Evolutionary conservation across 441 rosid genomes (phyloP), one percentile per base, ranked within the genome.

Genomic region (Pelargonium citronellum): DNA sequence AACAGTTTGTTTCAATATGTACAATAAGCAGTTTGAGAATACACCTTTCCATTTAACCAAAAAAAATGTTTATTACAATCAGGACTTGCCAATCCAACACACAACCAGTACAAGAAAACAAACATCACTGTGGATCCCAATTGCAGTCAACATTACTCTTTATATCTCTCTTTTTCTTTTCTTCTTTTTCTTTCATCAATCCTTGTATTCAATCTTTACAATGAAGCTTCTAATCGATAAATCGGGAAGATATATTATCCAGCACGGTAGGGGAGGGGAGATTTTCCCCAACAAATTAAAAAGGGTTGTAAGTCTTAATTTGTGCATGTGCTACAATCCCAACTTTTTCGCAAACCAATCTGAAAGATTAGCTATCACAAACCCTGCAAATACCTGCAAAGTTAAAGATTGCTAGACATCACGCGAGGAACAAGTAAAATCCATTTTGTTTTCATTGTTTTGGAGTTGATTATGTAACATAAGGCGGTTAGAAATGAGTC

Each of bases 381-480:
- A 94, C 73, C 99, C 97, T 62, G 88, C 92, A 75, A 94, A 94
- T 11, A 91, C 99, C 97, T 90, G 92, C 69, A 73, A 39, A 67
- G 41, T 17, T 24, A 10, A 75, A 24, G 13, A 5, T 11, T 19
- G 71, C 39, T 20, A 67, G 20, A 27, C 27, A 30, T 9, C 22
- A 2, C 5, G 2, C 7, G 19, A 46, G 58, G 15, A 39, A 11
- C 49, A 7, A 44, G 20, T 17, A 10, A 46, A 16, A 10, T 34
- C 17, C 7, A 41, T 60, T 66, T 30, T 3, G 34, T 66, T 16
- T 10, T 44, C 49, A 44, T 44, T 7, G 41, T 24, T 12, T 30
- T 5, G 24, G 8, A 24, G 19, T 60, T 16, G 27, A 7, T 24
- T 1, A 9, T 44, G 12, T 44, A 44, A 44, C 12, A 44, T 9